Evolutionary conservation across 208 protist species (phyloP).

Genomic region (Crithidia thermophila): DNA sequence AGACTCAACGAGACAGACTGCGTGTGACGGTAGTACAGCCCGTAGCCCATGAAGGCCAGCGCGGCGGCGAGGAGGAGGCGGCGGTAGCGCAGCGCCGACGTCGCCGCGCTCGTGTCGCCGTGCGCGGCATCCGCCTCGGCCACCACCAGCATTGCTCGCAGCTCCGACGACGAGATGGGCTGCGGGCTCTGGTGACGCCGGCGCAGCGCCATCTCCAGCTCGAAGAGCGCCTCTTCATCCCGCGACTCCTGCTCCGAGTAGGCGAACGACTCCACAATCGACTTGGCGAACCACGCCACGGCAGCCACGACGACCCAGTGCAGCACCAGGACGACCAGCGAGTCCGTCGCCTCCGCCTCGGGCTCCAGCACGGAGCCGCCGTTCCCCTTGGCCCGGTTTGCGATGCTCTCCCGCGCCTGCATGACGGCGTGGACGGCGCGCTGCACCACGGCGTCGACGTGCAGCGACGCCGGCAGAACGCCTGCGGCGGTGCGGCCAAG

Average conservation of each 20-base stretch:
- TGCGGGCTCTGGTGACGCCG: constrained; percentile 6
- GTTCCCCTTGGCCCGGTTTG: constrained; percentile 41
- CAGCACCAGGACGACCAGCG: constrained; percentile 50
- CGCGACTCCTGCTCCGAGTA: constrained; percentile 58
- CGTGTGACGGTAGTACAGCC: constrained; percentile 32
- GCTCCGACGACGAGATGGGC: constrained; percentile 11
- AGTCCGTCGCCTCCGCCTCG: constrained; percentile 28
- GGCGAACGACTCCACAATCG: constrained; percentile 87
- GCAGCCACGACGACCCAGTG: constrained; percentile 64
- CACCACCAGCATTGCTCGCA: constrained; percentile 9
- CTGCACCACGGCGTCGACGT: constrained; percentile 34
- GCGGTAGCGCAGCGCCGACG: constrained; percentile 7
- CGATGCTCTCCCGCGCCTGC: constrained; percentile 73
- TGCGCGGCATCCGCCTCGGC: constrained; percentile 15
- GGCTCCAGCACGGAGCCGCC: constrained; percentile 12
- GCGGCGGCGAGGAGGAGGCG: constrained; percentile 6
- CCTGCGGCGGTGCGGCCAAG: constrained; percentile 28
- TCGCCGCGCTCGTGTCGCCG: not conserved
- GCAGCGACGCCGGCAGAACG: constrained; percentile 35
- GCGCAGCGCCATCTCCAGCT: constrained; percentile 28
- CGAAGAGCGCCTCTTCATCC: constrained; percentile 39
- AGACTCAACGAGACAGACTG: constrained; percentile 34
- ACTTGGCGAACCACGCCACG: constrained; percentile 85
- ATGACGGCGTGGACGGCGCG: constrained; percentile 52
- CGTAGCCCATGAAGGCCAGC: constrained; percentile 24